Conservation (phyloP, 1,284 basidiomycete genomes). For the Ustilago loliicola region DNA sequence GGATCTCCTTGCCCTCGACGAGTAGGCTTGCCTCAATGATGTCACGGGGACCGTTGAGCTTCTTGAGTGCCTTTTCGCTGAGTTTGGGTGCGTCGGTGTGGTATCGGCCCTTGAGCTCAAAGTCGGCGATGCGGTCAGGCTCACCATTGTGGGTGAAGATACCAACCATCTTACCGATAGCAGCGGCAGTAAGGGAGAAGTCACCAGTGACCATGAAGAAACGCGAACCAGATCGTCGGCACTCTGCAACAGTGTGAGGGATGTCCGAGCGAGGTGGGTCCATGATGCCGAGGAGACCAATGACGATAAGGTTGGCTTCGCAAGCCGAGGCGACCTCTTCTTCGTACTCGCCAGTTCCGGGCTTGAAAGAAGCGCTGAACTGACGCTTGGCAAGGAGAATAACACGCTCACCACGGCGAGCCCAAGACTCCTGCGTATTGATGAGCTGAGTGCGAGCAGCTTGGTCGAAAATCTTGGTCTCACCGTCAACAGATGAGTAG, state of each 20-base stretch:
- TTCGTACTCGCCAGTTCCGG: conserved; percentile 35
- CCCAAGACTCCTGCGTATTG: conserved; percentile 71
- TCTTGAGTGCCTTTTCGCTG: conserved; percentile 46
- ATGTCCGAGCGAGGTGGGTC: conserved; percentile 78
- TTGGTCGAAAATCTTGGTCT: conserved; percentile 31
- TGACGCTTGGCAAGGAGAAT: conserved; percentile 73
- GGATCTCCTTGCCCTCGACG: conserved; percentile 46
- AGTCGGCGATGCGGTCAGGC: conserved; percentile 72
- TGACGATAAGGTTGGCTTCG: conserved; percentile 73
- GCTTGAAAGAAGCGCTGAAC: conserved; percentile 51
- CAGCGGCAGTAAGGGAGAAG: conserved; percentile 74
- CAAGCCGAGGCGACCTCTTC: conserved; percentile 61
- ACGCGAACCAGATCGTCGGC: conserved; percentile 77
- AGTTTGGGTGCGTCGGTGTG: conserved; percentile 36
- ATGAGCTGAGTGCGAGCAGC: conserved; percentile 33
- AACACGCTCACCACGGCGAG: conserved; percentile 77
- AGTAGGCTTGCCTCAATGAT: conserved; percentile 44
- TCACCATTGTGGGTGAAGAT: conserved; percentile 73
- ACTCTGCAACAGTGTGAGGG: conserved; percentile 74
- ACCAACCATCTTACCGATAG: conserved; percentile 77
- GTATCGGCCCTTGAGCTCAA: conserved; percentile 40
- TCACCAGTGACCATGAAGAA: conserved; percentile 81
- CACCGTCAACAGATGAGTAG: conserved; percentile 32
- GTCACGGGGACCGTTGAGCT: conserved; percentile 35
- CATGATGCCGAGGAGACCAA: conserved; percentile 78